Conservation (phyloP, 2,329 filamentous ascomycete genomes). For the Atkinsonella texensis region DNA sequence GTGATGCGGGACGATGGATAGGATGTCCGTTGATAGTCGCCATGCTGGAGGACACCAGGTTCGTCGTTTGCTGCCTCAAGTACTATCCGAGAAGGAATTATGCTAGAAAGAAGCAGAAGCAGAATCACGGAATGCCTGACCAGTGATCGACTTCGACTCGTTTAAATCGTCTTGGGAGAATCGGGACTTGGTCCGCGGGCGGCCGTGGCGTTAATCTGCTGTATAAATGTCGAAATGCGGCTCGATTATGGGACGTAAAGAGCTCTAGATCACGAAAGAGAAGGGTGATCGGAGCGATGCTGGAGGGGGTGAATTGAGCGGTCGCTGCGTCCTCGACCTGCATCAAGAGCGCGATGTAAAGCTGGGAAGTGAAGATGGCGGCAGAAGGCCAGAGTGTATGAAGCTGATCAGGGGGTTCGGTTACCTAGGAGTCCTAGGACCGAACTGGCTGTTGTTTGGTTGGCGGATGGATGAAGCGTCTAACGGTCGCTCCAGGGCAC, state of each 20-base stretch:
- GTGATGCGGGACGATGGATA: slow-evolving; percentile 31
- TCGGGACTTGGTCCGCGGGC: slow-evolving; percentile 4
- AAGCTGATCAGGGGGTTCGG: slow-evolving; percentile 4
- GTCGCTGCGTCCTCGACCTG: slow-evolving; percentile 1
- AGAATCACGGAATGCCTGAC: not conserved
- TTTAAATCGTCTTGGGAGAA: not conserved
- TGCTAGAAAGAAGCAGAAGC: not conserved
- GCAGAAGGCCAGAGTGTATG: slow-evolving; percentile 6
- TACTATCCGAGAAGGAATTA: not conserved
- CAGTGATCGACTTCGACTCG: not conserved
- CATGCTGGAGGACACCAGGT: slow-evolving; percentile 13
- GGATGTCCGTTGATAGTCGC: slow-evolving; percentile 21
- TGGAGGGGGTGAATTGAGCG: not conserved
- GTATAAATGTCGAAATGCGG: slow-evolving; percentile 5
- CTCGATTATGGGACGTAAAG: slow-evolving; percentile 6
- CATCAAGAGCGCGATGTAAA: slow-evolving; percentile 3
- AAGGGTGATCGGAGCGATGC: not conserved
- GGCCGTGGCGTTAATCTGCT: not conserved
- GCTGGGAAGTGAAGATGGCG: slow-evolving; percentile 1
- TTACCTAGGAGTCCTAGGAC: not conserved
- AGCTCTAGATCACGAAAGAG: not conserved
- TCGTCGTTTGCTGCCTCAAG: not conserved
- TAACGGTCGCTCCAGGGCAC: not conserved
- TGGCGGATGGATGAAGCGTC: slow-evolving; percentile 1
- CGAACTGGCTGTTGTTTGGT: slow-evolving; percentile 2